Conservation (phyloP, 495 filamentous ascomycete species). For the Trypethelium eluteriae region DNA sequence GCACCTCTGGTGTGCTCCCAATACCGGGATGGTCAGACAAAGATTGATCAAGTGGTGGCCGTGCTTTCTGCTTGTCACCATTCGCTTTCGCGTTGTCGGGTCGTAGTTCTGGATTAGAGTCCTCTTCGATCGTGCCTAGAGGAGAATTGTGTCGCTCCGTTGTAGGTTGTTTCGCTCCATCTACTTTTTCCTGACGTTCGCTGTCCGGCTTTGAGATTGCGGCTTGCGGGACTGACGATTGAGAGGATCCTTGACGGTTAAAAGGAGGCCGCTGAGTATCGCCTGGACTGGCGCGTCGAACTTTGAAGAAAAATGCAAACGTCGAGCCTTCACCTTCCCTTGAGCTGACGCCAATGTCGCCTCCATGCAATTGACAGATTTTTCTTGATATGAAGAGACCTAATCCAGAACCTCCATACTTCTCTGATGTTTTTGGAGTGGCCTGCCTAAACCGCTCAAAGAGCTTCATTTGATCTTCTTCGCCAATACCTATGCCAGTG, state of each 20-base stretch:
- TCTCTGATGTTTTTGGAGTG: conserved; percentile 34
- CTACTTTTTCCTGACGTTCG: not conserved
- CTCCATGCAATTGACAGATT: conserved; percentile 35
- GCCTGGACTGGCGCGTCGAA: conserved; percentile 16
- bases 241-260: conserved; percentile 4
- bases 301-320: conserved; percentile 36
- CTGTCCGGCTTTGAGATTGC: not conserved
- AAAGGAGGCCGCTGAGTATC: not conserved
- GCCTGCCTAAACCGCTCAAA: conserved; percentile 36
- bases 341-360: conserved; percentile 36
- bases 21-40: not conserved
- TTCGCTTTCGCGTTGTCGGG: not conserved
- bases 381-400: conserved; percentile 37
- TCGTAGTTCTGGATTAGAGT: not conserved
- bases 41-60: not conserved
- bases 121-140: not conserved
- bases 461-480: conserved; percentile 28
- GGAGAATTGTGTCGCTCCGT: not conserved
- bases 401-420: conserved; percentile 36
- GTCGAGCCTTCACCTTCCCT: conserved; percentile 31
- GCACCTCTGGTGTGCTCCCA: not conserved
- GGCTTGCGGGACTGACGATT: not conserved
- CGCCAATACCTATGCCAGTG: conserved; percentile 34
- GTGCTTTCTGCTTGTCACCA: not conserved
- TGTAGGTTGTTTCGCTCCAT: not conserved